Base-by-base conservation (phyloP, 768 basidiomycete species). In the Coprinopsis cinerea region DNA sequence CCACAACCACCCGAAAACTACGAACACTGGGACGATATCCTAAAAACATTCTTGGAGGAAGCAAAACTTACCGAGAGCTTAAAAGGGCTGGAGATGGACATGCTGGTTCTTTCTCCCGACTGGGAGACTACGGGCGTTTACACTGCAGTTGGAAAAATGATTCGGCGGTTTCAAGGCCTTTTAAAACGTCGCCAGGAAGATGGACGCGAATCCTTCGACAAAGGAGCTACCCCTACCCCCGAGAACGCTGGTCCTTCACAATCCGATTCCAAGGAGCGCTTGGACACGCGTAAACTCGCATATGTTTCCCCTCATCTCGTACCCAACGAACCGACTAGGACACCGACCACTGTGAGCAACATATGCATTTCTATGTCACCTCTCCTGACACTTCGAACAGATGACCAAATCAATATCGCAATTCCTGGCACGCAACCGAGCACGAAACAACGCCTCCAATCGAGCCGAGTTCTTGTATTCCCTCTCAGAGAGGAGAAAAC, bases 401-500 rank as follows among this genome's bases (percentile, higher is more conserved):
- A 70, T 82, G 26, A 89, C 76, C 51, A 85, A 78, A 61, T 78
- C 79, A 4, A 83, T 92, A 25, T 86, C 89, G 2, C 62, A 69
- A 37, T 84, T 91, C 49, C 75, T 92, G 1, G 84, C 86, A 0
- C 70, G 73, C 43, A 89, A 82, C 45, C 76, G 85, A 4, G 79
- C 82, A 1, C 78, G 81, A 37, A 89, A 87, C 55, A 82, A 88
- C 57, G 76, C 76, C 30, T 91, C 88, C 9, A 92, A 92, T 58
- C 80, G 83, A 23, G 67, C 75, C 6, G 88, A 92, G 57, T 92
- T 91, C 59, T 67, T 91, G 0, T 66, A 77, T 36, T 77, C 79
- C 5, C 66, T 78, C 4, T 69, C 75, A 1, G 76, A 82, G 59
- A 82, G 83, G 51, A 74, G 76, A 25, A 70, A 67, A 42, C 70